Conservation (phyloP, 1,139 yeast species). For the Hansenula lynferdii region DNA sequence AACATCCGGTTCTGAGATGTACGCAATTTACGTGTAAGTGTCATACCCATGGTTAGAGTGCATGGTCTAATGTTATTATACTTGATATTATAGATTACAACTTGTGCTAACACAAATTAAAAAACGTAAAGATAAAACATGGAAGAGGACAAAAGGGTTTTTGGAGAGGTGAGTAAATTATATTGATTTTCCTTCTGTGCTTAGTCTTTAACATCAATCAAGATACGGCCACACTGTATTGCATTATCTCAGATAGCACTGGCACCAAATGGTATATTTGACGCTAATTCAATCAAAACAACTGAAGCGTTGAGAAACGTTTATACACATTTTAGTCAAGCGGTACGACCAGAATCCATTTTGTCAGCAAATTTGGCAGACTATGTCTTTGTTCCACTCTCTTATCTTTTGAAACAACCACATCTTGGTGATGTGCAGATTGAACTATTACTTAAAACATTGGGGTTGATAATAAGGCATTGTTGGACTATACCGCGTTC, state of each 20-base stretch:
- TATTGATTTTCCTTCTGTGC: background rate
- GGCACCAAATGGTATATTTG: conserved; percentile 30
- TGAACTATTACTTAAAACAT: conserved; percentile 36
- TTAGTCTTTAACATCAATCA: conserved; percentile 14
- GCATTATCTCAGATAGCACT: conserved; percentile 37
- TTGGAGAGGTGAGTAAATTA: conserved; percentile 10
- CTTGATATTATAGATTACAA: no score
- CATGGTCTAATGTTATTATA: no score
- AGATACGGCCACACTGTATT: conserved; percentile 35
- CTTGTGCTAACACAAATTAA: no score
- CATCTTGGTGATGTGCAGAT: conserved; percentile 38
- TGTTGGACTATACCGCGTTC: conserved; percentile 42
- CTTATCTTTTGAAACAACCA: conserved; percentile 42
- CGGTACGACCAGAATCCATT: conserved; percentile 7
- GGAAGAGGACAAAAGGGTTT: conserved; percentile 14
- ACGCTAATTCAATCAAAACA: conserved; percentile 26
- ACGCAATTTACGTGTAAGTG: no score
- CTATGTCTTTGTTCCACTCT: conserved; percentile 57
- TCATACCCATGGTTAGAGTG: no score
- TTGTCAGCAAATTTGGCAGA: conserved; percentile 46
- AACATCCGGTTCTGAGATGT: no score
- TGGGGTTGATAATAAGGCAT: conserved; percentile 35
- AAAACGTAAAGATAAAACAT: no score
- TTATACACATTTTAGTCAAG: conserved; percentile 20
- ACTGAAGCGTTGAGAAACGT: conserved; percentile 29